Base-by-base conservation (phyloP, 2,329 filamentous ascomycete species). In the Microcyclospora tardicrescens region DNA sequence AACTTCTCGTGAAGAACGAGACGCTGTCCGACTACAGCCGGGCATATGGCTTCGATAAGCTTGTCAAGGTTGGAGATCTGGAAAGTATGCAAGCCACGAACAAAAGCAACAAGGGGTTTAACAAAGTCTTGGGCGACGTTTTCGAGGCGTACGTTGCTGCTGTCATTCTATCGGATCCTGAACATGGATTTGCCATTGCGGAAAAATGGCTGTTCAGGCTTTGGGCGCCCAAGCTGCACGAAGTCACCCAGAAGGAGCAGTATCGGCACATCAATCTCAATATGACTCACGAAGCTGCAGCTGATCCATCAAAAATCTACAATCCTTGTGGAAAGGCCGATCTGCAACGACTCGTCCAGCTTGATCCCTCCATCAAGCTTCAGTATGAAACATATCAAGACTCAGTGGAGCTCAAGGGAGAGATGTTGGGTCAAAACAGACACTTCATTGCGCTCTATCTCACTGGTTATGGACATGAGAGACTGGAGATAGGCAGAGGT, bases 141-240 rank as follows among this genome's bases (percentile, higher is more conserved):
- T 93, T 95, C 51, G 89, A 96, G 58, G 82, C 89, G 0, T 95
- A 93, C 50, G 75, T 93, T 12, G 87, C 82, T 8, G 87, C 81
- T 2, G 62, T 87, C 5, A 72, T 93, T 28, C 63, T 84, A 2
- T 77, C 79, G 1, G 73, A 85, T 50, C 68, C 75, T 0, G 60
- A 64, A 2, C 57, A 74, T 34, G 86, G 87, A 1, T 71, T 81
- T 34, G 45, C 59, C 6, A 68, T 67, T 2, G 78, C 73, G 2
- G 70, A 79, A 37, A 57, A 68, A 11, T 96, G 86, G 85, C 63
- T 95, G 34, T 79, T 75, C 36, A 63, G 69, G 6, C 64, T 95
- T 1, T 95, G 86, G 85, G 71, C 72, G 3, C 73, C 68, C 34
- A 75, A 73, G 4, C 61, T 93, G 29, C 55, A 64, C 19, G 61